phyloP scores from a whole-genome alignment of 2,329 filamentous ascomycete species.

The Trichoderma guizhouense region DNA sequence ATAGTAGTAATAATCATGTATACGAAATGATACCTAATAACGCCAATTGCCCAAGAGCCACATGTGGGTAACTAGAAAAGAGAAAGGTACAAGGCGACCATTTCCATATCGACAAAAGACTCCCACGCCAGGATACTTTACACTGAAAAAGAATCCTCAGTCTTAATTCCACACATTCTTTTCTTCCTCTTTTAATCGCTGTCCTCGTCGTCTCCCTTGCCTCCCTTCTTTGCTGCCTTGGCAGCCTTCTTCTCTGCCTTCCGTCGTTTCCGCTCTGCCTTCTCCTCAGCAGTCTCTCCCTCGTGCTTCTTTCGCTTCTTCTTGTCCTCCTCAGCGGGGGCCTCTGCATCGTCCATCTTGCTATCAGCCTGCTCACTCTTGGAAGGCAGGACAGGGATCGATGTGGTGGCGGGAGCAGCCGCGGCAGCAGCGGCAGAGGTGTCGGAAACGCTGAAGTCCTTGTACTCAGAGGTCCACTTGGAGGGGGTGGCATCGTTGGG shows the following conservation, averaged over 20 bases:
- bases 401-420: slow-evolving; percentile 36
- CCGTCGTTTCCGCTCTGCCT: slow-evolving; percentile 57
- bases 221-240: slow-evolving; percentile 54
- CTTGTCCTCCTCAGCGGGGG: slow-evolving; percentile 53
- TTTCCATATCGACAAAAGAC: slow-evolving; percentile 22
- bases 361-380: slow-evolving; percentile 35
- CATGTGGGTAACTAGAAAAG: slow-evolving; percentile 11
- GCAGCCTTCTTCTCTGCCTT: slow-evolving; percentile 60
- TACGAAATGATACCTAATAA: slow-evolving; percentile 23
- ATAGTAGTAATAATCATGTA: slow-evolving; percentile 10
- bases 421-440: slow-evolving; percentile 43
- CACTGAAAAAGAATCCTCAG: slow-evolving; percentile 10
- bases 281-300: slow-evolving; percentile 68
- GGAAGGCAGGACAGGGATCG: slow-evolving; percentile 30
- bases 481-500: slow-evolving; percentile 89
- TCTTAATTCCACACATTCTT: not conserved
- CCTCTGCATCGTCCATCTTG: slow-evolving; percentile 36
- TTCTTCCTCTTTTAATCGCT: slow-evolving; percentile 33
- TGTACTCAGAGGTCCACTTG: slow-evolving; percentile 90
- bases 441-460: slow-evolving; percentile 70
- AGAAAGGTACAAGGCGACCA: slow-evolving; percentile 24
- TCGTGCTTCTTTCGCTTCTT: slow-evolving; percentile 80
- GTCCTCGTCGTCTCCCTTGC: slow-evolving; percentile 50
- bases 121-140: slow-evolving; percentile 12
- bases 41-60: slow-evolving; percentile 23